These are phyloP conservation scores for Mycena amicta DNA, from an alignment of 768 basidiomycete genomes.

Conservation along the genomic window DNA sequence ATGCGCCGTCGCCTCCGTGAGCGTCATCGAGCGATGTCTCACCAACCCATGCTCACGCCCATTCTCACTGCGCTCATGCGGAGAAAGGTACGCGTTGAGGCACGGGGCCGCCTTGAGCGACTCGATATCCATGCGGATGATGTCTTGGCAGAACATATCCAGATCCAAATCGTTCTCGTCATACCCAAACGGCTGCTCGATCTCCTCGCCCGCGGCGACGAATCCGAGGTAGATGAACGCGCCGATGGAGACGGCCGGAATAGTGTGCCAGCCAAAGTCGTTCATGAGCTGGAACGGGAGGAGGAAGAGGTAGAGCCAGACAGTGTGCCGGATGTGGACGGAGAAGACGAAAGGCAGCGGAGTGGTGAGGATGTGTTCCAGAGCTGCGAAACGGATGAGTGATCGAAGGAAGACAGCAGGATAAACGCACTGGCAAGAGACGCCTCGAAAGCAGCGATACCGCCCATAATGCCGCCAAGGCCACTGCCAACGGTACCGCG, in stretches of 20 bases:
- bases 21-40: constrained; percentile 19
- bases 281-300: constrained; percentile 74
- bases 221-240: constrained; percentile 79
- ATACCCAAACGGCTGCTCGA: constrained; percentile 72
- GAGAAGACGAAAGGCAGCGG: constrained; percentile 68
- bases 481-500: constrained; percentile 58
- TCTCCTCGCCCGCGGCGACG: constrained; percentile 70
- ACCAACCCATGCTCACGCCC: constrained; percentile 3
- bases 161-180: constrained; percentile 74
- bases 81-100: constrained; percentile 49
- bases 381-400: constrained; percentile 33
- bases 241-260: constrained; percentile 66
- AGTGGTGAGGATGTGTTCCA: constrained; percentile 65
- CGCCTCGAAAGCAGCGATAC: constrained; percentile 56
- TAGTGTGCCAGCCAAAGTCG: constrained; percentile 64
- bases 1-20: constrained; percentile 18
- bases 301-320: constrained; percentile 76
- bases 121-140: constrained; percentile 60
- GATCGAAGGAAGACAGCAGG: background rate
- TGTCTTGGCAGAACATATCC: constrained; percentile 61
- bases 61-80: constrained; percentile 19
- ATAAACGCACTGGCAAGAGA: constrained; percentile 45
- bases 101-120: constrained; percentile 54
- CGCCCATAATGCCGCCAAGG: constrained; percentile 43
- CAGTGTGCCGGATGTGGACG: constrained; percentile 65